Evolutionary conservation across 345 rosid genomes (phyloP), one percentile per base, ranked within the genome.

Genomic region (Salix purpurea): DNA sequence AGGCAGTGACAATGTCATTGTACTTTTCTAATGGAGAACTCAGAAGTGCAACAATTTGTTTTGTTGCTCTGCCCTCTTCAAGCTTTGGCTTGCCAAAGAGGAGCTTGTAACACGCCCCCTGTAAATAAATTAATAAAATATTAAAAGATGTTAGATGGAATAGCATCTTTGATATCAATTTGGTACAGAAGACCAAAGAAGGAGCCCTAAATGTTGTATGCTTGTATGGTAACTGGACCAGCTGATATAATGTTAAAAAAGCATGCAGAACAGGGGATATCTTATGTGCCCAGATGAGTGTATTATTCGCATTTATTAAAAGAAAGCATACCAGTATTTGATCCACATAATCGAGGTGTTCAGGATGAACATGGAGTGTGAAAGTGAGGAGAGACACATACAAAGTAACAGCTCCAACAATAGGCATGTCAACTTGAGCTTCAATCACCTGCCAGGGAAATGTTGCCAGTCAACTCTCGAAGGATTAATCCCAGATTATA

Each of bases 11-110:
- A 79, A 93, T 88, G 81, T 92, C 90, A 77, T 93, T 93, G 67
- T 93, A 96, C 83, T 93, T 96, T 81, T 96, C 99, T 46, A 96
- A 76, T 44, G 99, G 99, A 76, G 98, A 97, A 88, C 97, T 96
- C 80, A 96, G 91, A 79, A 96, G 94, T 28, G 98, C 85, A 81
- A 96, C 94, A 77, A 93, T 88, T 88, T 93, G 98, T 82, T 93
- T 93, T 42, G 91, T 91, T 48, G 97, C 94, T 87, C 83, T 91
- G 73, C 79, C 87, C 76, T 92, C 99, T 79, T 92, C 86, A 80
- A 92, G 81, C 88, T 90, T 92, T 79, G 94, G 94, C 83, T 83
- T 86, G 13, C 87, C 86, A 48, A 91, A 80, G 26, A 93, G 90
- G 86, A 91, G 93, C 79, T 83, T 92, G 65, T 91, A 90, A 92